These are phyloP conservation scores for Xylaria sp. DNA, from an alignment of 495 filamentous ascomycete species.

Conservation along the genomic window DNA sequence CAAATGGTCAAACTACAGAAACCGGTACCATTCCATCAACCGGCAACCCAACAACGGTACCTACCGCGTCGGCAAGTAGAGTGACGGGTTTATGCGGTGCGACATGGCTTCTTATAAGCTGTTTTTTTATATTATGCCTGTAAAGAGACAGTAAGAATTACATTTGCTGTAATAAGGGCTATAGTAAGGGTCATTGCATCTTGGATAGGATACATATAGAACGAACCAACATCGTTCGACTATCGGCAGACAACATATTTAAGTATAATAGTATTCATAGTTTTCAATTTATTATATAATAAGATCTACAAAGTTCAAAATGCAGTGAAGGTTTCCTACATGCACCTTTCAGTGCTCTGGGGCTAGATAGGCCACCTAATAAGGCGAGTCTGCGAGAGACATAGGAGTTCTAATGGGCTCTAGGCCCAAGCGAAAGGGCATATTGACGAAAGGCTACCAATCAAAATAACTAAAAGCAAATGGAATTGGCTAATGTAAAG, in stretches of 20 bases:
- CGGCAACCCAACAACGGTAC: neutral
- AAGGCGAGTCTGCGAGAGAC: neutral
- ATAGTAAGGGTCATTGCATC: neutral
- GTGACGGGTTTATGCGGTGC: constrained; percentile 12
- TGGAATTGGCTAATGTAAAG: too few relatives aligned
- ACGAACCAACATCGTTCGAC: neutral
- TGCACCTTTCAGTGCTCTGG: neutral
- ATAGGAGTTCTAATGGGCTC: too few relatives aligned
- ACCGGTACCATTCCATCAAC: neutral
- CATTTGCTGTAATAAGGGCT: neutral
- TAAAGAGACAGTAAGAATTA: neutral
- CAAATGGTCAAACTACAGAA: constrained; percentile 9
- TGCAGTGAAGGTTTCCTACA: neutral
- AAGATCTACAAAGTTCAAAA: neutral
- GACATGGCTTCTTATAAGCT: constrained; percentile 13
- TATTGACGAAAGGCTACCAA: too few relatives aligned
- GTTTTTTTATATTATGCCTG: constrained; percentile 13
- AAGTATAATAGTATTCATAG: neutral
- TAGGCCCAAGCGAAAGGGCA: too few relatives aligned
- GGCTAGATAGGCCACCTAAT: neutral
- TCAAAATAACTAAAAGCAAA: too few relatives aligned
- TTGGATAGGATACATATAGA: neutral
- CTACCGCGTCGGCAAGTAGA: neutral
- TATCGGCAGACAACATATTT: neutral
- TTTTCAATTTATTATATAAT: neutral